Evolutionary conservation across 2,329 filamentous ascomycete genomes (phyloP), one percentile per base, ranked within the genome.

Genomic region (Diaporthe longicolla): DNA sequence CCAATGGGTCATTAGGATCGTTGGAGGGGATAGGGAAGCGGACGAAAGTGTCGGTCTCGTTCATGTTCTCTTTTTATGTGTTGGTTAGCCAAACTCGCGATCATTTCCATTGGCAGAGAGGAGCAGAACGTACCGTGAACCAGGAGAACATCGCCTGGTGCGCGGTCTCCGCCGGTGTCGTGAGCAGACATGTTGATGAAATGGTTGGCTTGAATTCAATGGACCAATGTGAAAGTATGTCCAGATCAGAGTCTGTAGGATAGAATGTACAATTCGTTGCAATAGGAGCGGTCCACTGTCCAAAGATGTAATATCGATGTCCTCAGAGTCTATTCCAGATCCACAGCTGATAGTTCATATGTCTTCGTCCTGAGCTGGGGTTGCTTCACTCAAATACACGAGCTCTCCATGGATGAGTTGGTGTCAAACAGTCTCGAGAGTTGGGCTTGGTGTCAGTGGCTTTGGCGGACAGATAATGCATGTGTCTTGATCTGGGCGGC

Each of bases 141-240:
- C 13, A 61, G n/a, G 57, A 61, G 61, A 52, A 66, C 61, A 21
- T 66, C 61, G 29, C 61, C 61, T 10, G 61, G 61, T 50, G 61
- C 45, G 29, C 45, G 61, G 5, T 43, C 61, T 37, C 29, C 61
- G 8, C 45, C 61, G 43, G 29, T 52, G 21, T 37, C 45, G 29
- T 66, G 29, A 11, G 61, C 26, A 15, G 43, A 10, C 61, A 66
- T 66, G 1, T 52, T 52, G 7, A 15, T 21, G 61, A n/a, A n/a
- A 26, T 13, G 3, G 6, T 19, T 24, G 19, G 4, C 5, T 48
- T 17, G 19, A 24, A 50, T 1, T 19, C 4, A 19, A 10, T 17
- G 7, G 3, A 3, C 13, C 10, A 19, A 10, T 45, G 24, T 8
- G 5, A 26, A n/a, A 7, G 37, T 50, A 19, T 19, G 43, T 37